Percentiles rank a stretch among this genome's conserved stretches.
Evolutionary conservation across 2,329 filamentous ascomycete species (phyloP).

Genomic region (Gnomoniopsis smithogilvyi): DNA sequence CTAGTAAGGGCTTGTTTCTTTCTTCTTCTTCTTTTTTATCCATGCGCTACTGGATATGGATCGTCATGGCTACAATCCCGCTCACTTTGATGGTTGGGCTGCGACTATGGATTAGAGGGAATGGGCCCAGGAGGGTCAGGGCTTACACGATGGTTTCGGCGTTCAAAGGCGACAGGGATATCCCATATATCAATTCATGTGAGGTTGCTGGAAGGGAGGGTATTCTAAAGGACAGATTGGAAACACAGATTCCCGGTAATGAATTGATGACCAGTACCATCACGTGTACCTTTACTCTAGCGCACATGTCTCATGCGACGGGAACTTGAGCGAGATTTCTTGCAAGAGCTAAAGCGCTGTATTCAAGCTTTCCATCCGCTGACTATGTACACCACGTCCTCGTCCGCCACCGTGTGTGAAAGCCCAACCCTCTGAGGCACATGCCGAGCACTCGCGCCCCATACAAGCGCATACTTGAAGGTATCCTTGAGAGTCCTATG

Average conservation of each 20-base stretch:
- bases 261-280: conserved; percentile 18
- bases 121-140: conserved; percentile 10
- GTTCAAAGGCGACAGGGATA: conserved; percentile 11
- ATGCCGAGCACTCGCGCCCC: conserved; percentile 94
- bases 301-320: not conserved
- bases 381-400: conserved; percentile 67
- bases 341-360: conserved; percentile 2
- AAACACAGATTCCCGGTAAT: conserved; percentile 12
- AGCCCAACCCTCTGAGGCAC: conserved; percentile 90
- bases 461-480: conserved; percentile 97
- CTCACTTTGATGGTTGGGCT: conserved; percentile 1
- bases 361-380: conserved; percentile 59
- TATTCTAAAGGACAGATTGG: not conserved
- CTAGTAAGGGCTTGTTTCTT: not conserved
- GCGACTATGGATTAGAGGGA: not conserved
- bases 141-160: conserved; percentile 7
- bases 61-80: not conserved
- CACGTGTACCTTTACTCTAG: not conserved
- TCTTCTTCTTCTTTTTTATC: not conserved
- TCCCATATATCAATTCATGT: conserved; percentile 11
- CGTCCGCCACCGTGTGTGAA: conserved; percentile 70
- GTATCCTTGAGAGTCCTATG: conserved; percentile 95
- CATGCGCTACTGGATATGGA: not conserved
- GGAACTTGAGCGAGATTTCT: not conserved
- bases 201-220: not conserved